phyloP scores from a whole-genome alignment of 148 eudicot species.

The Camellia japonica region DNA sequence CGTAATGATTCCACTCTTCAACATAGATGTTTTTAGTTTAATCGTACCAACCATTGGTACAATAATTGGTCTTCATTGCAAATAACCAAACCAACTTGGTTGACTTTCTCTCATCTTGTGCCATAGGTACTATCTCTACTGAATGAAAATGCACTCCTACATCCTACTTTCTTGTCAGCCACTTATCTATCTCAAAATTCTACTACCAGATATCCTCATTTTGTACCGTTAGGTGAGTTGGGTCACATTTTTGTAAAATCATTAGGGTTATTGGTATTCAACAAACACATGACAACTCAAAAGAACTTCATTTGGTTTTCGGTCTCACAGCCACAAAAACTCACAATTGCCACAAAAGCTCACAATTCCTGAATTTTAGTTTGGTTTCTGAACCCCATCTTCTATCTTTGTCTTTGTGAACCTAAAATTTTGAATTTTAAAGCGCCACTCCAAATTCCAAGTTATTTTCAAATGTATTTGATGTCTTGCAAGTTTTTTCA shows the following conservation, averaged over 20 bases:
- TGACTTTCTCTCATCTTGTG: not conserved
- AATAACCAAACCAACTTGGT: not conserved
- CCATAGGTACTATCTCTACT: not conserved
- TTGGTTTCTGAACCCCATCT: not conserved
- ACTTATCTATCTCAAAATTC: not conserved
- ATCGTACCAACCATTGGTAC: not conserved
- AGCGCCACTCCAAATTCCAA: not conserved
- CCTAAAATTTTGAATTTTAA: not conserved
- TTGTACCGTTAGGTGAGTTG: not conserved
- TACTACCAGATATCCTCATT: not conserved
- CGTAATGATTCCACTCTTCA: constrained; percentile 9
- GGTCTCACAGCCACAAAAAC: not conserved
- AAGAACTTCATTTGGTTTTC: not conserved
- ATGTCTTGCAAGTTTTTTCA: not conserved
- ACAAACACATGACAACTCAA: not conserved
- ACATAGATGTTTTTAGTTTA: not conserved
- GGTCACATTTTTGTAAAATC: not conserved
- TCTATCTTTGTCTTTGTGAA: not conserved
- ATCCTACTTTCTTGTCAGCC: not conserved
- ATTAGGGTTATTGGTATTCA: not conserved
- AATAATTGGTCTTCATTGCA: not conserved
- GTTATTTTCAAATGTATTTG: not conserved
- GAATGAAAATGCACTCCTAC: not conserved
- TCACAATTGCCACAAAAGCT: not conserved
- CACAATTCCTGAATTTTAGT: too few species aligned